These are phyloP conservation scores for Russula vinacea DNA, from an alignment of 768 basidiomycete genomes.

Conservation along the genomic window DNA sequence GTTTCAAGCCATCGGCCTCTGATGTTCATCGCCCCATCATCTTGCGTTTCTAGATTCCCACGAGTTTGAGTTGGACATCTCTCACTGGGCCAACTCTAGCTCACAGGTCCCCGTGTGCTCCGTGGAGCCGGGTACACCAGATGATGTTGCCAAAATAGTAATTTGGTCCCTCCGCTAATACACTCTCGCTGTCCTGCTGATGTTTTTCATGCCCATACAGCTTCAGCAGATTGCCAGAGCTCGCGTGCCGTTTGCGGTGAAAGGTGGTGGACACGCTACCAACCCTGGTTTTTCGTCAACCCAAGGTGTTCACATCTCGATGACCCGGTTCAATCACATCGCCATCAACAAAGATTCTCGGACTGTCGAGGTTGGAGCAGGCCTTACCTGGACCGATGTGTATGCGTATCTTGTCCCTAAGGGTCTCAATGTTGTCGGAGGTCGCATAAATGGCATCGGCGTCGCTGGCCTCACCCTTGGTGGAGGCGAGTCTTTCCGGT, in stretches of 20 bases:
- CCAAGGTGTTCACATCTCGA: neutral
- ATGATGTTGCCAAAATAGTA: constrained; percentile 25
- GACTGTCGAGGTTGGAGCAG: constrained; percentile 27
- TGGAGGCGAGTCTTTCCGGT: constrained; percentile 8
- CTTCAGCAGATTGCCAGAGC: neutral
- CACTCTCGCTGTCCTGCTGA: neutral
- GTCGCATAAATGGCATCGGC: constrained; percentile 30
- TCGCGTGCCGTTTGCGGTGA: neutral
- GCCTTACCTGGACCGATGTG: constrained; percentile 32
- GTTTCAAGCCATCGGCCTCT: neutral
- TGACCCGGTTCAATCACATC: neutral
- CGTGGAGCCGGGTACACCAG: constrained; percentile 26
- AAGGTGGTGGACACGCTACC: neutral
- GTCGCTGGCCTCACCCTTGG: constrained; percentile 30
- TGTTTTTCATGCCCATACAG: neutral
- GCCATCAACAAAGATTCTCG: neutral
- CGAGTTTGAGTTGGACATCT: constrained; percentile 17
- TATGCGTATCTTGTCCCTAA: constrained; percentile 25
- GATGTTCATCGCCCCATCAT: too few relatives aligned
- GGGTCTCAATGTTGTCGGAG: constrained; percentile 30
- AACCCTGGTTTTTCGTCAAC: neutral
- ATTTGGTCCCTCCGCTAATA: neutral
- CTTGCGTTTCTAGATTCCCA: constrained; percentile 21
- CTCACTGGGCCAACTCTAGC: constrained; percentile 27
- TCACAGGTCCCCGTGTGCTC: constrained; percentile 22